Base-by-base conservation (phyloP, 768 basidiomycete species). In the Termitomyces sp. region DNA sequence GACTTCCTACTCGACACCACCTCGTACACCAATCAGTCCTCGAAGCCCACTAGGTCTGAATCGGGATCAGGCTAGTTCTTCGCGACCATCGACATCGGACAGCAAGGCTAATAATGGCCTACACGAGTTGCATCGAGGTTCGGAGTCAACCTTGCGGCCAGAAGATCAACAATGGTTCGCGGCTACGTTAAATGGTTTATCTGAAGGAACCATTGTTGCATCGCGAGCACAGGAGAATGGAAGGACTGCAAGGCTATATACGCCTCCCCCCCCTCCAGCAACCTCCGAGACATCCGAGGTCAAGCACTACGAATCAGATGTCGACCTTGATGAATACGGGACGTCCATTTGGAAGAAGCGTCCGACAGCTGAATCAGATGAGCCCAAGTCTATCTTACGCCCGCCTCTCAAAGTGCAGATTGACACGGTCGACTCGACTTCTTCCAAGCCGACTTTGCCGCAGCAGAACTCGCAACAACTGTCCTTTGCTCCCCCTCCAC, bases 21-120 rank as follows among this genome's bases (percentile, higher is more conserved):
- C 85, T 46, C 80, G 79, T 37, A 88, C 86, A 45, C 87, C 87
- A 11, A 72, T 80, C 51, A 84, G 78, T 58, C 77, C 80, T 41
- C 69, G 70, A 42, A 78, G 77, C 51, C 79, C 77, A 8, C 70
- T 72, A 28, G 68, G 70, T 48, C 60, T 65, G n/a, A 59, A 70
- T 14, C 71, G 71, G 37, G 65, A 75, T 30, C 69, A 66, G 57
- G 62, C 58, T 50, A 64, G 58, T 41, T 58, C 58, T 34, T 53
- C 57, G 21, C 60, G 64, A 46, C 66, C 69, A 30, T 56, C 64
- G 35, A 60, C 69, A 10, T 62, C 69, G 40, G 60, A 71, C 63
- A 58, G 63, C 53, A 57, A 60, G 59, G 38, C 58, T 11, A 56
- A 63, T 11, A 56, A 63, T 26, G 53, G 57, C n/a, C 53, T 58